A percentile compares a stretch with the other conserved stretches of the same genome.
Evolutionary conservation across 768 basidiomycete genomes (phyloP).

Genomic region (Cyathus striatus): DNA sequence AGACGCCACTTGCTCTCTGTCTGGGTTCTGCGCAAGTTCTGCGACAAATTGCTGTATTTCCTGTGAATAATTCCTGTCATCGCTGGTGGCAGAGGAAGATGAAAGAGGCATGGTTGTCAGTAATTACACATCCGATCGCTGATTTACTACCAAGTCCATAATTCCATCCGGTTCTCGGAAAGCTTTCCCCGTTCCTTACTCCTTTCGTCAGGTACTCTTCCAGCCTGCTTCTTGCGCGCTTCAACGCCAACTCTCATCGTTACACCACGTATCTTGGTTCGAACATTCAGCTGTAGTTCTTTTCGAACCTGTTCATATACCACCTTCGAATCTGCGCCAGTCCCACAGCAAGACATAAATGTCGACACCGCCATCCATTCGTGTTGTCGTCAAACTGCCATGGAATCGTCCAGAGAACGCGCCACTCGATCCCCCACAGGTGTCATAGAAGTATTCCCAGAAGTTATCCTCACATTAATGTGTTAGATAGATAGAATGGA

Average conservation of each 20-base stretch:
- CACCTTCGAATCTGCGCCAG: no score
- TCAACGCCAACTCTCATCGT: no score
- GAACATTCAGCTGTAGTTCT: no score
- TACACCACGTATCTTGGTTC: no score
- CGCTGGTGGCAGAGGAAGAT: constrained; percentile 16
- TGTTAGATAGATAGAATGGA: constrained; percentile 89
- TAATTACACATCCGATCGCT: constrained; percentile 13
- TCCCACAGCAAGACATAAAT: no score
- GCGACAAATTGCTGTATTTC: constrained; percentile 29
- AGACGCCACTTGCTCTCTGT: constrained; percentile 35
- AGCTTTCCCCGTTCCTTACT: not conserved
- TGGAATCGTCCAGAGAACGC: constrained; percentile 73
- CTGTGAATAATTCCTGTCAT: constrained; percentile 16
- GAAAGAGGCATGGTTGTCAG: constrained; percentile 13
- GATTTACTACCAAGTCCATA: no score
- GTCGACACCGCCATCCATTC: constrained; percentile 35
- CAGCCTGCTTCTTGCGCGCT: no score
- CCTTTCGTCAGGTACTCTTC: no score
- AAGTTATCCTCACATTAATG: no score
- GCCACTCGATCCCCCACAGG: constrained; percentile 60
- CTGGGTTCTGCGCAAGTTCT: constrained; percentile 27
- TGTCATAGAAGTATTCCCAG: no score
- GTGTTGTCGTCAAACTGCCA: constrained; percentile 77
- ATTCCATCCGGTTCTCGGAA: no score
- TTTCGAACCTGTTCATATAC: no score